phyloP scores from a whole-genome alignment of 306 rosid species.

The Sophora flavescens region DNA sequence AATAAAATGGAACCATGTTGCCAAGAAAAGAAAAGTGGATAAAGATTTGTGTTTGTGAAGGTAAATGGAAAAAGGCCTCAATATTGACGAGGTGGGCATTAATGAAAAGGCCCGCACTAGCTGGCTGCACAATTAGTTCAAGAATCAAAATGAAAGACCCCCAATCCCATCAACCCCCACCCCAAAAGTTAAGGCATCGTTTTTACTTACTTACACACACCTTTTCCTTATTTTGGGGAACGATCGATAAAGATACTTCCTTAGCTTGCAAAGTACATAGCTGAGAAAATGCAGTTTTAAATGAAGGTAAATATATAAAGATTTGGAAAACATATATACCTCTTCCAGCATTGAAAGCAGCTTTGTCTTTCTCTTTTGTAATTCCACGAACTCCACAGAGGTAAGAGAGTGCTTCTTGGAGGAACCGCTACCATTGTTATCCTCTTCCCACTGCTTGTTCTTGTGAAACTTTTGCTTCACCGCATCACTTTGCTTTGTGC shows the following conservation, averaged over 20 bases:
- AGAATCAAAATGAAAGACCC: slow-evolving; percentile 50
- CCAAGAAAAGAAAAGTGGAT: slow-evolving; percentile 15
- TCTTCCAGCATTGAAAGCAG: slow-evolving; percentile 94
- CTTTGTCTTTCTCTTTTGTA: slow-evolving; percentile 88
- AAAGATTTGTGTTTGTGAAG: slow-evolving; percentile 8
- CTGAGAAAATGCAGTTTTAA: slow-evolving; percentile 20
- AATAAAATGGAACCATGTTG: slow-evolving; percentile 23
- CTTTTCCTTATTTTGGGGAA: slow-evolving; percentile 35
- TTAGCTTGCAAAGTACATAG: neutral
- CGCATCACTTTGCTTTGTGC: slow-evolving; percentile 51
- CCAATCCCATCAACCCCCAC: slow-evolving; percentile 50
- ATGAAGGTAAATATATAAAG: slow-evolving; percentile 36
- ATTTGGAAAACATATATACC: slow-evolving; percentile 55
- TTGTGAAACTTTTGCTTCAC: slow-evolving; percentile 57
- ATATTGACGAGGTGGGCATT: slow-evolving; percentile 51
- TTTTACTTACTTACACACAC: neutral
- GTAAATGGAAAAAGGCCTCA: slow-evolving; percentile 26
- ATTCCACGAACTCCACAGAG: slow-evolving; percentile 83
- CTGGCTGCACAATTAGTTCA: slow-evolving; percentile 59
- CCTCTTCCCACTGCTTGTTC: slow-evolving; percentile 64
- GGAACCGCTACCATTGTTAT: slow-evolving; percentile 48
- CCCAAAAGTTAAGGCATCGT: slow-evolving; percentile 36
- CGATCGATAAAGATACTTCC: slow-evolving; percentile 27
- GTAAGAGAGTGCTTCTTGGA: slow-evolving; percentile 60
- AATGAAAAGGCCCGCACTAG: slow-evolving; percentile 64